phyloP scores from a whole-genome alignment of 164 flowering plant species.

The Sextonia rubra region DNA sequence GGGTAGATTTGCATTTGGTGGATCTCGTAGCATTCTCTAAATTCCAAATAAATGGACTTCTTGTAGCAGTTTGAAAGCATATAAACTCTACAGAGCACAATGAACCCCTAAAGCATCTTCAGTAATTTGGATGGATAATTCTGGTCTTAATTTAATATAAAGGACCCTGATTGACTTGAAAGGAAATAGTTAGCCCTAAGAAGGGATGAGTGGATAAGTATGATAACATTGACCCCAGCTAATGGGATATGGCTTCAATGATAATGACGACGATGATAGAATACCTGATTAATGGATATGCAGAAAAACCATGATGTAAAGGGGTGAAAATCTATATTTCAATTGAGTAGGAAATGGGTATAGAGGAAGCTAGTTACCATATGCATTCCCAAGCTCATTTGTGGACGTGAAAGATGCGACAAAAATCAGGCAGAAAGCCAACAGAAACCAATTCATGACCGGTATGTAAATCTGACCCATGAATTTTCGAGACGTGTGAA shows the following conservation, averaged over 20 bases:
- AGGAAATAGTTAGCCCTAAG: no score
- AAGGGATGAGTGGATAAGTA: no score
- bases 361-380: slow-evolving; percentile 21
- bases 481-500: slow-evolving; percentile 95
- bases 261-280: neutral
- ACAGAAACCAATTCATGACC: slow-evolving; percentile 91
- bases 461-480: slow-evolving; percentile 99
- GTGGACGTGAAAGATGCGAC: slow-evolving; percentile 71
- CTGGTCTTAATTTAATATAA: neutral
- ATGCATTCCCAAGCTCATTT: slow-evolving; percentile 91
- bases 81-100: no score
- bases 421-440: slow-evolving; percentile 61
- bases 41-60: no score
- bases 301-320: no score
- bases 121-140: neutral
- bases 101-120: neutral
- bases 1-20: no score
- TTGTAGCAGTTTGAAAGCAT: no score
- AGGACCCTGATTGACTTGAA: no score
- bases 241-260: no score
- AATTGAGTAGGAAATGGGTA: neutral
- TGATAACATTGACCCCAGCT: neutral
- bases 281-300: neutral
- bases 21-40: no score
- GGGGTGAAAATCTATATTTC: no score